Evolutionary conservation across 2,329 filamentous ascomycete species (phyloP).

Genomic region (Mollisia scopiformis): DNA sequence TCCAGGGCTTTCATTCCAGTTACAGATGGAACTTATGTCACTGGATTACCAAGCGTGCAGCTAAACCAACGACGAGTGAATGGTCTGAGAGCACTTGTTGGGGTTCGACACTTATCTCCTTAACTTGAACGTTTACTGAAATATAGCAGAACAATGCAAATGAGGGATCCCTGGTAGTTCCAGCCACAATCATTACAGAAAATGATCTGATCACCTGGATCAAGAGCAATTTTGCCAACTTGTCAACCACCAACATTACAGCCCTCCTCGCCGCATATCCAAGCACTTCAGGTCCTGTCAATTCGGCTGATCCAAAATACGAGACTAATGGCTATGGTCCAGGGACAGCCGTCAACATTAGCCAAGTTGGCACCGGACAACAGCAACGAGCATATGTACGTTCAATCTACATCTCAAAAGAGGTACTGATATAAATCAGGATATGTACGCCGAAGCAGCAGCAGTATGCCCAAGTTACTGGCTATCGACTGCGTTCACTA

Average conservation of each 20-base stretch:
- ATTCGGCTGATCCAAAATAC: not conserved
- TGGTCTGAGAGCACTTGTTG: not conserved
- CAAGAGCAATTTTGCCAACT: not conserved
- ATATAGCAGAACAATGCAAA: not conserved
- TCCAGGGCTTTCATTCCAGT: not conserved
- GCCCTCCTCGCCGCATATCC: not conserved
- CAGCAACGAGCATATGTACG: conserved; percentile 48
- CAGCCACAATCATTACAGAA: not conserved
- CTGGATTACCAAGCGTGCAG: not conserved
- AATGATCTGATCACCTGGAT: not conserved
- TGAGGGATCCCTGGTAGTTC: not conserved
- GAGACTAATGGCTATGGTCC: conserved; percentile 1
- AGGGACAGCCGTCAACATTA: not conserved
- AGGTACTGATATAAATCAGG: conserved; percentile 18
- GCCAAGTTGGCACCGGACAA: conserved; percentile 38
- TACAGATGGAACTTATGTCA: not conserved
- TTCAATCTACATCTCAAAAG: too few species aligned
- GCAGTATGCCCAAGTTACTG: conserved; percentile 58
- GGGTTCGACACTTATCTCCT: not conserved
- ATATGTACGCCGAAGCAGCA: conserved; percentile 54
- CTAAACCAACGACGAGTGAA: not conserved
- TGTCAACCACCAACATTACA: not conserved
- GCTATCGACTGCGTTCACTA: conserved; percentile 48
- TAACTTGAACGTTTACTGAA: not conserved
- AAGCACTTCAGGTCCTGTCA: not conserved